These are phyloP conservation scores for Pulveroboletus sp. DNA, from an alignment of 768 basidiomycete genomes.

Conservation along the genomic window DNA sequence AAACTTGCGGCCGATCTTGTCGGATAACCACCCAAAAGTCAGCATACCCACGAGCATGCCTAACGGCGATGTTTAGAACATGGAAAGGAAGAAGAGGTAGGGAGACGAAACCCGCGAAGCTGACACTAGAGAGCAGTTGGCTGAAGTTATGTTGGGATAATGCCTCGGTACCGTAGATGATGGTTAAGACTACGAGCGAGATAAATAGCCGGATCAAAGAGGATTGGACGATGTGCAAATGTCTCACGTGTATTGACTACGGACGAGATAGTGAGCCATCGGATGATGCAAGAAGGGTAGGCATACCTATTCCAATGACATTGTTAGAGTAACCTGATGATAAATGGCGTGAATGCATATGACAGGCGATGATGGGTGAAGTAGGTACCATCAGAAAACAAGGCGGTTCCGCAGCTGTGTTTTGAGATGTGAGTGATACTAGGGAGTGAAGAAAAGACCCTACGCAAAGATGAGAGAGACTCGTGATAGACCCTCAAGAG, in stretches of 20 bases:
- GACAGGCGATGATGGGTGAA: background rate
- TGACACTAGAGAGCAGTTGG: slow-evolving; percentile 58
- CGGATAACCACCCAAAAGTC: slow-evolving; percentile 74
- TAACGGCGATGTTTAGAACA: slow-evolving; percentile 62
- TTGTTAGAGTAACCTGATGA: slow-evolving; percentile 71
- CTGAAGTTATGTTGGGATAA: slow-evolving; percentile 54
- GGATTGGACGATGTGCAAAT: background rate
- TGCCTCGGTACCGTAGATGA: slow-evolving; percentile 59
- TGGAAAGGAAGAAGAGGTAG: slow-evolving; percentile 61
- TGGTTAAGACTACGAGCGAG: slow-evolving; percentile 51
- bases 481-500: slow-evolving; percentile 34
- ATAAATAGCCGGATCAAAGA: background rate
- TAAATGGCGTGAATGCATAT: slow-evolving; percentile 1
- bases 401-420: slow-evolving; percentile 74
- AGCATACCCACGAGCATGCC: slow-evolving; percentile 88
- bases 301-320: slow-evolving; percentile 71
- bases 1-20: slow-evolving; percentile 82
- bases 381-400: slow-evolving; percentile 74
- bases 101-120: slow-evolving; percentile 74
- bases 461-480: slow-evolving; percentile 86
- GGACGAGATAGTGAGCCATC: slow-evolving; percentile 2
- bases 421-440: slow-evolving; percentile 1
- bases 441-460: slow-evolving; percentile 22
- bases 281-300: background rate
- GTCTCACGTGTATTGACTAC: slow-evolving; percentile 65